phyloP scores from a whole-genome alignment of 306 rosid genomes.

The Lathyrus tuberosus region DNA sequence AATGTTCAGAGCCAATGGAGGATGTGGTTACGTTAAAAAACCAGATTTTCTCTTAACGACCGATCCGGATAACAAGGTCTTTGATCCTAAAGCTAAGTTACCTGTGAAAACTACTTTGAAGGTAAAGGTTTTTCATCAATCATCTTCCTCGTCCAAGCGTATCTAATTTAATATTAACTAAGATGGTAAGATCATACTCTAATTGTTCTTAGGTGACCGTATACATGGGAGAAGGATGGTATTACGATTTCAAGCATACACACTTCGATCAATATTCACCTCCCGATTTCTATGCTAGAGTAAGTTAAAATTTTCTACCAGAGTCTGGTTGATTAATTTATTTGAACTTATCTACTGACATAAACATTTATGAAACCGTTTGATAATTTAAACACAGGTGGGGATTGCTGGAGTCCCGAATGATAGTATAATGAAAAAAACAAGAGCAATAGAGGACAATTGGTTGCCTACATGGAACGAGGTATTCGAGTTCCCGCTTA shows the following conservation, averaged over 20 bases:
- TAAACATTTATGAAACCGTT: not conserved
- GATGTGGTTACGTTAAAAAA: slow-evolving; percentile 94
- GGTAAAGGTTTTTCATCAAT: slow-evolving; percentile 48
- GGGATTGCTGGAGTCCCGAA: slow-evolving; percentile 94
- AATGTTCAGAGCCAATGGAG: slow-evolving; percentile 93
- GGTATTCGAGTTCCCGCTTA: slow-evolving; percentile 68
- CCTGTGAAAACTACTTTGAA: slow-evolving; percentile 73
- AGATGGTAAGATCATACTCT: slow-evolving; percentile 15
- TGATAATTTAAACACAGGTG: slow-evolving; percentile 53
- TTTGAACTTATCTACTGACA: not conserved
- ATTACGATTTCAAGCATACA: slow-evolving; percentile 71
- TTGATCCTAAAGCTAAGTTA: slow-evolving; percentile 66
- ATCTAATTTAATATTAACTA: slow-evolving; percentile 31
- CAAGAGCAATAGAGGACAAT: slow-evolving; percentile 78
- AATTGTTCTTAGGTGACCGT: slow-evolving; percentile 70
- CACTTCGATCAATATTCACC: slow-evolving; percentile 95
- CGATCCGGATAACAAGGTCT: slow-evolving; percentile 62
- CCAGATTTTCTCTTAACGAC: slow-evolving; percentile 69
- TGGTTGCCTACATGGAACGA: slow-evolving; percentile 94
- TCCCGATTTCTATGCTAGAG: slow-evolving; percentile 96
- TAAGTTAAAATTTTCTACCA: slow-evolving; percentile 46
- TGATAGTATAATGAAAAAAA: slow-evolving; percentile 74
- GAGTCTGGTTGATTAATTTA: not conserved
- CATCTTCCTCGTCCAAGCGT: slow-evolving; percentile 14
- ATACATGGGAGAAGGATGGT: slow-evolving; percentile 99